Evolutionary conservation across 1,284 basidiomycete species (phyloP), one percentile per base, ranked within the genome.

Genomic region (Inonotus obliquus): DNA sequence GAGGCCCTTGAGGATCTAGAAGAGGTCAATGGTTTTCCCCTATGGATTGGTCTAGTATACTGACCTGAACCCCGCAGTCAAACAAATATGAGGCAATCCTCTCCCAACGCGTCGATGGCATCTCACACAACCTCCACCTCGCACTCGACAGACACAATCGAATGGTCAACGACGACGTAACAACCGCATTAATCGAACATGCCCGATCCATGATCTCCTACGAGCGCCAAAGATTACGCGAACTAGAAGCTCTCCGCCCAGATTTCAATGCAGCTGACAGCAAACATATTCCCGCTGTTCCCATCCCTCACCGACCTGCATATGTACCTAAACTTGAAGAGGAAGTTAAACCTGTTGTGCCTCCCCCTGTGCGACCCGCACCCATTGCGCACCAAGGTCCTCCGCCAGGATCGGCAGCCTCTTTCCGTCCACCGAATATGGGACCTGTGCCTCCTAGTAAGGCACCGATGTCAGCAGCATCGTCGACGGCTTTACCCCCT

Each of bases 1-100:
- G 94, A 96, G 69, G 94, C 95, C 0, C 75, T 98, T 52, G 91
- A 93, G 70, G 95, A 98, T 64, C 85, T 97, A 76, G 90, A 96
- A 74, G 94, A 97, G 85, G 93, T 93, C 59, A 63, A 75, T 69
- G n/a, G 17, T 44, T 5, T 44, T 3, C n/a, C 17, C 7, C n/a
- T 14, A n/a, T n/a, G n/a, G 41, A 21, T n/a, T 32, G 32, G 3
- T 11, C 7, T 25, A 27, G 21, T 29, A 49, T 29, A 48, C 60
- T 69, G 27, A 67, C 49, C n/a, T 19, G 21, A 11, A 25, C 53
- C 19, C 23, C 57, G 6, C 67, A 94, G 91, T 94, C 95, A 2
- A 87, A 89, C 68, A 89, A 89, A 67, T 91, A 94, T 64, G 96
- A 98, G 72, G 83, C 89, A 70, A 80, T 86, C 7, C 83, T 97